A percentile compares a stretch with the other conserved stretches of the same genome.
These are phyloP conservation scores for Cornus kousa DNA, from an alignment of 148 eudicot species.

Conservation along the genomic window DNA sequence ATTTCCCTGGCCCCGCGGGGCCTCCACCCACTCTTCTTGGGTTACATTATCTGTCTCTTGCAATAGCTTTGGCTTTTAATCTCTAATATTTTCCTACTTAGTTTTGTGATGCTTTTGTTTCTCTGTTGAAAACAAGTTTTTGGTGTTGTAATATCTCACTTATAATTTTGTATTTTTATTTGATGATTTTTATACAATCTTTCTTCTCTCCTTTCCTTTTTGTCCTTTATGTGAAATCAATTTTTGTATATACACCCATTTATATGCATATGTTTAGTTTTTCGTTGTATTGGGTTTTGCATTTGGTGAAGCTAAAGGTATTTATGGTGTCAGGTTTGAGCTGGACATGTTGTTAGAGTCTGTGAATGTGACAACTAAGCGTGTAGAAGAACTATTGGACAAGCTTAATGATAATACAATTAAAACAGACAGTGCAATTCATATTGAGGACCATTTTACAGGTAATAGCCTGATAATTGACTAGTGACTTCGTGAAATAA, in stretches of 20 bases:
- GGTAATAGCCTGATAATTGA: constrained; percentile 31
- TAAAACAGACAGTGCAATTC: constrained; percentile 55
- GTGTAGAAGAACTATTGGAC: constrained; percentile 77
- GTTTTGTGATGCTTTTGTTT: not conserved
- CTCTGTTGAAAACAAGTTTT: not conserved
- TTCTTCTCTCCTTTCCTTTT: not conserved
- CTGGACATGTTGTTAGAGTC: constrained; percentile 92
- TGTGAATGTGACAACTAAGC: constrained; percentile 67
- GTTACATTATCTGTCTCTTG: not conserved
- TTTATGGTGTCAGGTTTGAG: constrained; percentile 64
- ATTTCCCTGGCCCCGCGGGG: not conserved
- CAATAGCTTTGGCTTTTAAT: not conserved
- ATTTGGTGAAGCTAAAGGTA: constrained; percentile 6
- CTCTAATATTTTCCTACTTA: not conserved
- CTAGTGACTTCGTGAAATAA: constrained; percentile 10
- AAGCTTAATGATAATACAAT: constrained; percentile 53
- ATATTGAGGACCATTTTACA: constrained; percentile 64
- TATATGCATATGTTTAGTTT: no score
- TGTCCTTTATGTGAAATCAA: not conserved
- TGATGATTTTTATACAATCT: not conserved
- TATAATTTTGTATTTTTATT: not conserved
- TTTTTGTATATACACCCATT: not conserved
- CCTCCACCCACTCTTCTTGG: not conserved
- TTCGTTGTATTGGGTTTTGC: not conserved
- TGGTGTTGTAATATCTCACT: not conserved